Evolutionary conservation across 176 grass and related monocot genomes (phyloP).

Genomic region (Musa acuminata): DNA sequence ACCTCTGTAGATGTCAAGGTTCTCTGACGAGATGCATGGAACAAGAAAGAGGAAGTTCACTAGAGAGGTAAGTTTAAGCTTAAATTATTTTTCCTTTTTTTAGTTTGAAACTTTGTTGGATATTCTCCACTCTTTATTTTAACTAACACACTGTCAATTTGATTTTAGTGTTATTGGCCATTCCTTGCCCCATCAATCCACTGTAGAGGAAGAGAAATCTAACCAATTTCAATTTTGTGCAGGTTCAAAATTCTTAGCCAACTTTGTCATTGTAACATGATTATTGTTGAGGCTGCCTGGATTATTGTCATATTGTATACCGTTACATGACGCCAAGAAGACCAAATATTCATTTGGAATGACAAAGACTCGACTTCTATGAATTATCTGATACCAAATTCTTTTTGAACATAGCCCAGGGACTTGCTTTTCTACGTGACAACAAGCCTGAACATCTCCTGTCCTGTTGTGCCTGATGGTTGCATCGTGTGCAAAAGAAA

Average conservation of each 20-base stretch:
- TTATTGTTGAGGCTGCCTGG: constrained; percentile 68
- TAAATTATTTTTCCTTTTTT: not conserved
- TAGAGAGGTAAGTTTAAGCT: constrained; percentile 51
- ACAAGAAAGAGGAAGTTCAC: constrained; percentile 68
- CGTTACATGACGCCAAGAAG: constrained; percentile 64
- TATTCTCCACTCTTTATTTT: too few species aligned
- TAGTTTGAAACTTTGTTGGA: not conserved
- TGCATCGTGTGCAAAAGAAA: constrained; percentile 57
- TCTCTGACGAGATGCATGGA: constrained; percentile 54
- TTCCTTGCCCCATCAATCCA: not conserved
- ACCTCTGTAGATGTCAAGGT: constrained; percentile 84
- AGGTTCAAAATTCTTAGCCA: constrained; percentile 71
- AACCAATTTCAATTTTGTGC: constrained; percentile 3
- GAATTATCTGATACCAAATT: constrained; percentile 51
- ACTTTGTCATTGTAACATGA: constrained; percentile 61
- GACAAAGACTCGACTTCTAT: constrained; percentile 36
- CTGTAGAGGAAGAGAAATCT: not conserved
- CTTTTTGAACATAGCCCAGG: constrained; percentile 55
- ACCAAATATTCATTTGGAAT: constrained; percentile 42
- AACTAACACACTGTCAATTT: too few species aligned
- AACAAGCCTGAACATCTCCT: constrained; percentile 58
- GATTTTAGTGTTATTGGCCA: not conserved
- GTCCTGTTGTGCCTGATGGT: constrained; percentile 64
- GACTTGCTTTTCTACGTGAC: constrained; percentile 63
- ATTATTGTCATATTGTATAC: constrained; percentile 63